Conservation (phyloP, 169 alveolate genomes). For the Plasmodium vinckei region DNA sequence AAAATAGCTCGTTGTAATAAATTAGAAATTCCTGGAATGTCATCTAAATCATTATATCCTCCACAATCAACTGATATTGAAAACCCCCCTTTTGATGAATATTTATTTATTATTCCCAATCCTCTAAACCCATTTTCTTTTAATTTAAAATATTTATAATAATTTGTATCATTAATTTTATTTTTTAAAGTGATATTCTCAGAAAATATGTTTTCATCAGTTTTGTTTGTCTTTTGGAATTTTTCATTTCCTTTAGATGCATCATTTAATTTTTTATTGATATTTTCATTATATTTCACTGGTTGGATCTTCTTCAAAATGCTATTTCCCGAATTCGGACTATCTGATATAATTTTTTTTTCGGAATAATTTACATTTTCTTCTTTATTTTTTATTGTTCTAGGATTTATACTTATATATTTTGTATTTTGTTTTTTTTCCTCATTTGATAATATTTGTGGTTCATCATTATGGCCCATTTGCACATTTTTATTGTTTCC, state of each 20-base stretch:
- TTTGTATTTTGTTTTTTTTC: conserved; percentile 1
- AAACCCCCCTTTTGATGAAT: conserved; percentile 71
- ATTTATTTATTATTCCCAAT: conserved; percentile 73
- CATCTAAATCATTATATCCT: conserved; percentile 73
- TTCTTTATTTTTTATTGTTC: conserved; percentile 10
- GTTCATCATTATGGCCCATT: no score
- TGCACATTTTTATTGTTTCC: not conserved
- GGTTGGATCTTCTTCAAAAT: conserved; percentile 31
- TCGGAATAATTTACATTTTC: conserved; percentile 10
- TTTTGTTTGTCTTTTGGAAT: conserved; percentile 20
- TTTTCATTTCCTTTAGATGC: conserved; percentile 9
- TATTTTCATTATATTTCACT: conserved; percentile 27
- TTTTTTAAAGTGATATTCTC: conserved; percentile 55
- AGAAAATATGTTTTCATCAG: conserved; percentile 36
- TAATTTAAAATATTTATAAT: conserved; percentile 62
- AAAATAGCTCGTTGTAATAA: conserved; percentile 50
- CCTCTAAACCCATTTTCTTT: conserved; percentile 70
- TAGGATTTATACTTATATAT: not conserved
- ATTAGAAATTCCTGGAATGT: conserved; percentile 74
- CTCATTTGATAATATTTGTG: not conserved
- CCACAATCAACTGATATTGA: conserved; percentile 74
- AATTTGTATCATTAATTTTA: conserved; percentile 41
- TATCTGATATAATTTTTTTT: not conserved
- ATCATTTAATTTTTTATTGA: conserved; percentile 18
- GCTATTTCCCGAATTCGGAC: conserved; percentile 11